Evolutionary conservation across 371 early-diverging fungal genomes (phyloP), one percentile per base, ranked within the genome.

Genomic region (Quaeritorhiza haematococci): DNA sequence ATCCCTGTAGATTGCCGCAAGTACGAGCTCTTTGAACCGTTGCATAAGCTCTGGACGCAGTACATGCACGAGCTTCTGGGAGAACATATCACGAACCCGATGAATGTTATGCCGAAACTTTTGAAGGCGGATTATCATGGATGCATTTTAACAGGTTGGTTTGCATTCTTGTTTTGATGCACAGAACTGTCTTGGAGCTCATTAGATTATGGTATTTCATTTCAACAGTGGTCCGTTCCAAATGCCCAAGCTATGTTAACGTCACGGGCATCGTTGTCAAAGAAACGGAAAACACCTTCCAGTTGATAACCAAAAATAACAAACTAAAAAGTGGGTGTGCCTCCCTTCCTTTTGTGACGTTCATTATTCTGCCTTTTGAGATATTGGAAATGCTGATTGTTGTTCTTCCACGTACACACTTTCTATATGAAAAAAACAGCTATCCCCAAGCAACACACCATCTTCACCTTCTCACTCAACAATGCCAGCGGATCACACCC

Each of bases 91-190:
- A n/a, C 21, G 17, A 19, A 44, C 47, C 53, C 19, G 56, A n/a
- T 29, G 41, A n/a, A 41, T 27, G 80, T 82, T 59, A 66, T 77
- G 1, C 82, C 84, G 52, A 90, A 85, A 53, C 51, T 92, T 32
- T 64, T 88, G 17, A 89, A 89, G 57, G 90, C 91, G 0, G 94
- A 94, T 68, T 87, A 76, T 61, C 93, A 94, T 71, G 94, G 94
- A 2, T 80, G 87, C 8, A 67, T 78, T 15, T 59, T 93, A 19
- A 87, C 87, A 46, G 90, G 88, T 87, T 72, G 54, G 66, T 33
- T 4, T 1, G 7, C 34, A 24, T 34, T 2, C 1, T 56, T 55
- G 58, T 1, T 4, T 21, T 3, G 23, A 55, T 55, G 61, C n/a
- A 23, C 58, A 15, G 59, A 67, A 33, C 59, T 63, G 8, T 60